Conservation (phyloP, 768 basidiomycete species). For the Gloeostereum incarnatum region DNA sequence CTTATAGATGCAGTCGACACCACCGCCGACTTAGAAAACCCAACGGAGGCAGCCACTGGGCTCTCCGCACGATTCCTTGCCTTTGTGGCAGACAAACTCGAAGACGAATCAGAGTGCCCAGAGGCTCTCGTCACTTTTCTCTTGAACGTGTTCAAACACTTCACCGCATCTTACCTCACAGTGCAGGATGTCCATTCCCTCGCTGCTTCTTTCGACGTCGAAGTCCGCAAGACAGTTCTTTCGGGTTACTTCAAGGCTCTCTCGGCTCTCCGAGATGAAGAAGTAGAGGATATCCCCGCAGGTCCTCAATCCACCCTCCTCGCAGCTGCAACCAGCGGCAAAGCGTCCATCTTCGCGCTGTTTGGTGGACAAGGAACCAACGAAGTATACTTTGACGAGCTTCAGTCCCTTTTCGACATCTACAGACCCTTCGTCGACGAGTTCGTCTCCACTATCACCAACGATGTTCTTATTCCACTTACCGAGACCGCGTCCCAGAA, state of each 20-base stretch:
- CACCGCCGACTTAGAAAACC: conserved; percentile 39
- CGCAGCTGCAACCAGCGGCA: conserved; percentile 45
- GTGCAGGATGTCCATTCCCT: conserved; percentile 77
- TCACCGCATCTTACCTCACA: conserved; percentile 66
- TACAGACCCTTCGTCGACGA: conserved; percentile 81
- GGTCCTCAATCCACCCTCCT: conserved; percentile 63
- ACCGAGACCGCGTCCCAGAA: conserved; percentile 41
- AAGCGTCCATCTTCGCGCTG: conserved; percentile 78
- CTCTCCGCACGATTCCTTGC: conserved; percentile 78
- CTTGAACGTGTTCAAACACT: conserved; percentile 64
- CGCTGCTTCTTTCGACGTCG: conserved; percentile 62
- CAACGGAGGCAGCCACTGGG: conserved; percentile 61
- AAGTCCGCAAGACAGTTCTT: conserved; percentile 69
- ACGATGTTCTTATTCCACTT: conserved; percentile 64
- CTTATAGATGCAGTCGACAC: conserved; percentile 49
- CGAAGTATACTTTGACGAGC: conserved; percentile 96
- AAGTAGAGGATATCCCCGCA: conserved; percentile 44
- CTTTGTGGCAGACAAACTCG: conserved; percentile 59
- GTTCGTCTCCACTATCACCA: conserved; percentile 56
- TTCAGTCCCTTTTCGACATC: conserved; percentile 84
- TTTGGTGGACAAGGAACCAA: conserved; percentile 99
- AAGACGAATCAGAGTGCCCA: conserved; percentile 42
- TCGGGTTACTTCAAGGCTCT: conserved; percentile 73
- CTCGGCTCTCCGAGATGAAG: conserved; percentile 52
- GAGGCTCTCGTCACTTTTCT: conserved; percentile 58